Evolutionary conservation across 2,329 filamentous ascomycete genomes (phyloP).

Genomic region (Epichloe uncinata): DNA sequence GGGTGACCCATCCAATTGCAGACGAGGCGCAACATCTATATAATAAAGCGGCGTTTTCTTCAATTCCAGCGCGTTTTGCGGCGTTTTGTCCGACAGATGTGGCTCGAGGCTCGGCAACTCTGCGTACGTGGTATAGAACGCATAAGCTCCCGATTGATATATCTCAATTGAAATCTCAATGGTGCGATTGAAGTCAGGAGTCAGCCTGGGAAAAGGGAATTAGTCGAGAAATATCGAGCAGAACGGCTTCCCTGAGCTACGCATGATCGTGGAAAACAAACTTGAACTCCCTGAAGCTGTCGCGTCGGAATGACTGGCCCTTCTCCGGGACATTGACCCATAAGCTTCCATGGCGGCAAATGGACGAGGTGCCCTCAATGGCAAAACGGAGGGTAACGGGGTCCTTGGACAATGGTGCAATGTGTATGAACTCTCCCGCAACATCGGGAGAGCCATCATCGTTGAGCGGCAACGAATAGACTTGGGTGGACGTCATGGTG

Average conservation of each 20-base stretch:
- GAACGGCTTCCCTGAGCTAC: background rate
- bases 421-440: conserved; percentile 79
- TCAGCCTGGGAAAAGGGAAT: conserved; percentile 42
- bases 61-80: conserved; percentile 27
- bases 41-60: conserved; percentile 71
- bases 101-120: conserved; percentile 57
- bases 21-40: conserved; percentile 78
- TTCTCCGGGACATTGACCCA: conserved; percentile 90
- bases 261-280: conserved; percentile 30
- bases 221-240: background rate
- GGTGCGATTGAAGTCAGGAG: conserved; percentile 83
- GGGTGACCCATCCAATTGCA: conserved; percentile 59
- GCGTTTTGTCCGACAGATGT: conserved; percentile 11
- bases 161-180: conserved; percentile 86
- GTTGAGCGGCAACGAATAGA: conserved; percentile 82
- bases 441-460: conserved; percentile 89
- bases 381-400: conserved; percentile 75
- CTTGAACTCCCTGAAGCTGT: conserved; percentile 80
- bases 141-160: conserved; percentile 70
- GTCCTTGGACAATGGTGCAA: conserved; percentile 60
- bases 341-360: conserved; percentile 84
- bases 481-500: conserved; percentile 53
- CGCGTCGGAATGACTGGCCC: conserved; percentile 62
- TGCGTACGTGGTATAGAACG: conserved; percentile 87
- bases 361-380: conserved; percentile 88